Conservation (phyloP, 768 basidiomycete genomes). For the Hortiboletus flavorubellus region DNA sequence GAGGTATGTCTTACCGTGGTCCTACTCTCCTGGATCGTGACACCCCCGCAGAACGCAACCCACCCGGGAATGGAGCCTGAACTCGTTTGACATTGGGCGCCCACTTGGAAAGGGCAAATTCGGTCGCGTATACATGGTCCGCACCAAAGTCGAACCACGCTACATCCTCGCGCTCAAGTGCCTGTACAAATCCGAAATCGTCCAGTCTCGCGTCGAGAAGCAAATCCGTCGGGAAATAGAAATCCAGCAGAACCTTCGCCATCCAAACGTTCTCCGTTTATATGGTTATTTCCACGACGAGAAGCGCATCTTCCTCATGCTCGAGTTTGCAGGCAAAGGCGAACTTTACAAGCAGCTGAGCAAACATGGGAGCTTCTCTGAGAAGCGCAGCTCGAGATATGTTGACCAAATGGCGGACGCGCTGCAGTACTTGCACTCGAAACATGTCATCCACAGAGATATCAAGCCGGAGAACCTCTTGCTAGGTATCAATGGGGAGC, state of each 20-base stretch:
- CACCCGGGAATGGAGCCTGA: conserved; percentile 81
- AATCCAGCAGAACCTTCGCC: conserved; percentile 94
- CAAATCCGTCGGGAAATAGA: conserved; percentile 98
- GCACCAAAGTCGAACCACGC: conserved; percentile 81
- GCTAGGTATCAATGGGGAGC: conserved; percentile 89
- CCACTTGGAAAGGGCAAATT: conserved; percentile 99
- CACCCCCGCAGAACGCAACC: conserved; percentile 51
- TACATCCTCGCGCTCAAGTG: conserved; percentile 98
- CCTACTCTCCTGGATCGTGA: neutral
- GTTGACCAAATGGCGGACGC: conserved; percentile 99
- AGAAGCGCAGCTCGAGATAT: conserved; percentile 85
- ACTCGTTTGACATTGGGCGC: conserved; percentile 89
- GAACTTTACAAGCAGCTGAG: conserved; percentile 96
- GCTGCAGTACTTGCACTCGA: conserved; percentile 83
- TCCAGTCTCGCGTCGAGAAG: conserved; percentile 89
- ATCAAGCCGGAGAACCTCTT: conserved; percentile 99
- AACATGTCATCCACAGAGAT: conserved; percentile 98
- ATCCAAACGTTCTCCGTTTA: conserved; percentile 90
- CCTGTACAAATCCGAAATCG: conserved; percentile 94
- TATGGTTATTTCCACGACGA: conserved; percentile 99
- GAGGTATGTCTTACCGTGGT: conserved; percentile 41
- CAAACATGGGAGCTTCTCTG: conserved; percentile 82
- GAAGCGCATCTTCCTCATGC: conserved; percentile 96
- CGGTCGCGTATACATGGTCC: conserved; percentile 97
- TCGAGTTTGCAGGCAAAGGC: conserved; percentile 96